Percentiles rank a stretch among this genome's conserved stretches.
phyloP scores from a whole-genome alignment of 192 early-diverging fungal species.

The Linnemannia elongata region DNA sequence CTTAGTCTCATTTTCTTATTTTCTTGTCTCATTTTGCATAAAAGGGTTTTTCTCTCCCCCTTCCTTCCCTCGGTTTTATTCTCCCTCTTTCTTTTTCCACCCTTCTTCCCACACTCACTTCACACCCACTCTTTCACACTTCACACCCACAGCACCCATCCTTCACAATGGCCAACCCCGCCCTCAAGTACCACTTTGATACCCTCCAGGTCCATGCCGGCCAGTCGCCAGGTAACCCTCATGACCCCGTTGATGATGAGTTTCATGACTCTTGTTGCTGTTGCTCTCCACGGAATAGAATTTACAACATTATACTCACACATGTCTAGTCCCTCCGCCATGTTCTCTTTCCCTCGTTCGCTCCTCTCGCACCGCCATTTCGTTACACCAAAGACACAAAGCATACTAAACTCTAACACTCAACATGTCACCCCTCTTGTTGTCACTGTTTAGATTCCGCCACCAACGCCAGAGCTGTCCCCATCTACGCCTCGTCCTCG shows the following conservation, averaged over 20 bases:
- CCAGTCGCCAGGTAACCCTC: slow-evolving; percentile 58
- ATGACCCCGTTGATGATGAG: not conserved
- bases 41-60: not conserved
- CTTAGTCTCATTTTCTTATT: not conserved
- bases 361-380: not conserved
- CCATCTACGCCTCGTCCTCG: slow-evolving; percentile 92
- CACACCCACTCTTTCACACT: not conserved
- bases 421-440: not conserved
- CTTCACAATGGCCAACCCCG: slow-evolving; percentile 18
- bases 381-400: not conserved
- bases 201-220: slow-evolving; percentile 95
- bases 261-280: not conserved
- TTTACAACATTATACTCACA: not conserved
- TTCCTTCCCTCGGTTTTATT: slow-evolving; percentile 9
- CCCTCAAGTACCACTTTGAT: slow-evolving; percentile 75
- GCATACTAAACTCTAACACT: not conserved
- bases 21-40: not conserved
- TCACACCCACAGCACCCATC: not conserved
- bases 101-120: not conserved
- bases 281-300: not conserved
- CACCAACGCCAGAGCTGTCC: slow-evolving; percentile 87
- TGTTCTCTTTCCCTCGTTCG: not conserved
- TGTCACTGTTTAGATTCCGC: slow-evolving; percentile 52
- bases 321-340: not conserved
- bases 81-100: not conserved